phyloP scores from a whole-genome alignment of 2,329 filamentous ascomycete genomes.

The Pyrenophora seminiperda region DNA sequence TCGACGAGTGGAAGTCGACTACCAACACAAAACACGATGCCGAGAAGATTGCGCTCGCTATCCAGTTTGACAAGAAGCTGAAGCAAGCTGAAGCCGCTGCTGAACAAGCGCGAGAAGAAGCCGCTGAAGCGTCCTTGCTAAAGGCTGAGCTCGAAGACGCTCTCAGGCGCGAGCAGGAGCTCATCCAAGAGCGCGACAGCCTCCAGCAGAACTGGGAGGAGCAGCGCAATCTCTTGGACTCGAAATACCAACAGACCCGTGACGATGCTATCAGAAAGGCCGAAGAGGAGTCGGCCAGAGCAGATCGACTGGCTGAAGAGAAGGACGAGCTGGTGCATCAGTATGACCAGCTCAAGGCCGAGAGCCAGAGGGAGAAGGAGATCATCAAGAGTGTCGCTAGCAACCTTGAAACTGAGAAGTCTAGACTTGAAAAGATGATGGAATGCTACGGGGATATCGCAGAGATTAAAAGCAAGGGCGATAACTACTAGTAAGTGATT shows the following conservation, averaged over 20 bases:
- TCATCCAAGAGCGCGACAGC: slow-evolving; percentile 54
- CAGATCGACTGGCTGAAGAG: slow-evolving; percentile 40
- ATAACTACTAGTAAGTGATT: slow-evolving; percentile 53
- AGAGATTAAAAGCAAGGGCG: slow-evolving; percentile 52
- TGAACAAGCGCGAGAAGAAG: slow-evolving; percentile 55
- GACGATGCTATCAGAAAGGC: slow-evolving; percentile 40
- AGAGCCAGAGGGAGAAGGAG: slow-evolving; percentile 46
- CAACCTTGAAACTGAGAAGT: slow-evolving; percentile 51
- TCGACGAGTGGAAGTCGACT: slow-evolving; percentile 53
- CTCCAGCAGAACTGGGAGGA: slow-evolving; percentile 59
- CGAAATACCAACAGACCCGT: slow-evolving; percentile 41
- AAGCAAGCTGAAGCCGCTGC: slow-evolving; percentile 57
- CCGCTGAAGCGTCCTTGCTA: slow-evolving; percentile 44
- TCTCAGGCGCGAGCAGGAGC: slow-evolving; percentile 54
- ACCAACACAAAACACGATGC: slow-evolving; percentile 42
- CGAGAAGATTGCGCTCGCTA: slow-evolving; percentile 48
- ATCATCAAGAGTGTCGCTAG: slow-evolving; percentile 46
- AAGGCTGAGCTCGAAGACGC: slow-evolving; percentile 50
- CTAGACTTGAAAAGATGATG: slow-evolving; percentile 50
- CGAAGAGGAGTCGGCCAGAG: slow-evolving; percentile 39
- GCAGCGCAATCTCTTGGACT: slow-evolving; percentile 43
- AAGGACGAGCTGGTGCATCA: slow-evolving; percentile 44
- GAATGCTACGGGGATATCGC: slow-evolving; percentile 50
- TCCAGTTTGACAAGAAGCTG: slow-evolving; percentile 48
- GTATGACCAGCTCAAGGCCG: slow-evolving; percentile 39